Evolutionary conservation across 768 basidiomycete species (phyloP), one percentile per base, ranked within the genome.

Genomic region (Daedalea quercina): DNA sequence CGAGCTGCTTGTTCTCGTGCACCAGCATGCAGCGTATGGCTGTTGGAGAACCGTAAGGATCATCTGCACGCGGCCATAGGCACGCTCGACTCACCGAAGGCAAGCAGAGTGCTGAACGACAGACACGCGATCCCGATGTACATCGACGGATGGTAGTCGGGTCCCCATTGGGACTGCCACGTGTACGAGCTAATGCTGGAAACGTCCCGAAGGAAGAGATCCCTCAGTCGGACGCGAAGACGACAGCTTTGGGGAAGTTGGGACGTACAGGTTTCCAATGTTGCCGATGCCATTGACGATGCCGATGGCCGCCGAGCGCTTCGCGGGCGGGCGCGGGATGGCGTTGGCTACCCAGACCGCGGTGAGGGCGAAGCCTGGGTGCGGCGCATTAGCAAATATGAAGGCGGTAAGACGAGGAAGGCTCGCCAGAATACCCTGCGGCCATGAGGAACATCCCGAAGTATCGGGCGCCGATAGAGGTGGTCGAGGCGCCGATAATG

Each of bases 391-490:
- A 40, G 37, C 37, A 15, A 19, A 40, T 40, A 17, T 6, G 15
- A 19, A 2, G 8, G 43, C 31, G 34, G 25, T 6, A 42, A 7
- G 11, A 19, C 19, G 15, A 40, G 37, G 37, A 40, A 19, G 20
- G 47, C 66, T 24, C 40, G 69, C 76, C 76, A 3, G 67, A 66
- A 55, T 77, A 79, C 47, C 83, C 82, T 48, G 67, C 65, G 0
- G 83, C 75, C 81, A 86, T 83, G 28, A 85, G 69, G 66, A 84
- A 85, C 64, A 85, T 65, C 1, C 80, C 74, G 24, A 85, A 69
- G 56, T 85, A 85, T 50, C 83, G 76, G 1, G 72, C 81, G 0
- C 66, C 74, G n/a, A 73, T 72, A 2, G 65, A 68, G 67, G 73
- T 73, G 0, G 82, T 84, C 1, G 75, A 76, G 19, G 84, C 62